Percentiles rank a stretch among this genome's conserved stretches.
phyloP scores from a whole-genome alignment of 306 rosid species.

The Hylodesmum podocarpum region DNA sequence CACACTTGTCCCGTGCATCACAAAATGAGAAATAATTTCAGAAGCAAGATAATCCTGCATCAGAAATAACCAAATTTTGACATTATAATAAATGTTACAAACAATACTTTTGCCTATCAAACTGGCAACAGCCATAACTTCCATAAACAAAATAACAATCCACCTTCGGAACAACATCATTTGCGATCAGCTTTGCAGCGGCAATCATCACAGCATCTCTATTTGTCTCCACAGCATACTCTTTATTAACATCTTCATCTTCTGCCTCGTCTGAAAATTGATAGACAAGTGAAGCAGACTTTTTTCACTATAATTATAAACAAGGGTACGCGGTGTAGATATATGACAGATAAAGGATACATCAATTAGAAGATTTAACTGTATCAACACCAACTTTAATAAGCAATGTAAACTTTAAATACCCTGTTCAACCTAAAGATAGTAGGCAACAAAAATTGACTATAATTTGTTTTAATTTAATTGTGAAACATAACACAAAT shows the following conservation, averaged over 20 bases:
- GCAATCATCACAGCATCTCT: constrained; percentile 75
- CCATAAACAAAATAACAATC: constrained; percentile 1
- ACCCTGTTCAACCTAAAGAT: constrained; percentile 5
- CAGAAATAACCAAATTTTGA: constrained; percentile 18
- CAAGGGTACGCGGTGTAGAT: constrained; percentile 6
- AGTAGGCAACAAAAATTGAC: neutral
- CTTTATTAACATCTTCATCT: constrained; percentile 76
- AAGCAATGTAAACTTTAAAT: constrained; percentile 2
- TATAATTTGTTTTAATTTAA: constrained; percentile 12
- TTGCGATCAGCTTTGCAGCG: constrained; percentile 69
- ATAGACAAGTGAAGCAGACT: constrained; percentile 20
- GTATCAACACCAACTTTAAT: constrained; percentile 17
- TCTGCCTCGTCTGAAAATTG: constrained; percentile 69
- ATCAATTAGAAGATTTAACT: constrained; percentile 11
- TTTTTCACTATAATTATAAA: constrained; percentile 5
- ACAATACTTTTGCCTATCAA: neutral
- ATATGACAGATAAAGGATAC: neutral
- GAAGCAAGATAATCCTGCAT: constrained; percentile 89
- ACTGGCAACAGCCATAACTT: neutral
- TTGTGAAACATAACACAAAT: constrained; percentile 14
- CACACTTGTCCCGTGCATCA: constrained; percentile 77
- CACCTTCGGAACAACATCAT: constrained; percentile 73
- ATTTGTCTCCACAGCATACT: constrained; percentile 76
- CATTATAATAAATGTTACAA: constrained; percentile 12
- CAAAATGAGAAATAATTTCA: constrained; percentile 78